These are phyloP conservation scores for Rhynchosporium secalis DNA, from an alignment of 2,329 filamentous ascomycete genomes.

Conservation along the genomic window DNA sequence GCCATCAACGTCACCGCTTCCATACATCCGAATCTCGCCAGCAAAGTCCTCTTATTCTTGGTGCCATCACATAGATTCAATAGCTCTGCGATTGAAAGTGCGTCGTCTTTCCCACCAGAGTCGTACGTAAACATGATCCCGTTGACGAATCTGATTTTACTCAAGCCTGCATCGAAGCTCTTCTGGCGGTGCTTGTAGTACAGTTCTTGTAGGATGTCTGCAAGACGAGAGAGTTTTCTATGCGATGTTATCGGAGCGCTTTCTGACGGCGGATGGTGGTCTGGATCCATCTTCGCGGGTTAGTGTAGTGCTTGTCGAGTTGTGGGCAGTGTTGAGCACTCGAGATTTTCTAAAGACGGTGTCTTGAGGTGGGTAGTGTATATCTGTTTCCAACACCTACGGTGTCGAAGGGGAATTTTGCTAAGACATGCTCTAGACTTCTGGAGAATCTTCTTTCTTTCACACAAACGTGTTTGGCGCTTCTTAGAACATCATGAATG, in stretches of 20 bases:
- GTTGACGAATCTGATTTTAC: not conserved
- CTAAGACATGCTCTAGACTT: too few species aligned
- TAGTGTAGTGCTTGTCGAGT: not conserved
- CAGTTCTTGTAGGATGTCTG: not conserved
- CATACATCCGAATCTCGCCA: not conserved
- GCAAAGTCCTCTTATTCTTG: conserved; percentile 2
- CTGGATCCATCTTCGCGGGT: not conserved
- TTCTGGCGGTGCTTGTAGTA: not conserved
- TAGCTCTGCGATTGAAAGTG: not conserved
- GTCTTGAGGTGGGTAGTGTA: too few species aligned
- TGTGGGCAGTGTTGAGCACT: not conserved
- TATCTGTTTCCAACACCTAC: too few species aligned
- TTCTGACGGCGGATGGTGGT: not conserved
- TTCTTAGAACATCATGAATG: too few species aligned
- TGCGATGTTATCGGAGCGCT: not conserved
- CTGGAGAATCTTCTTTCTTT: too few species aligned
- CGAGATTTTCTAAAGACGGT: too few species aligned
- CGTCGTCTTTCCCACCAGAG: not conserved
- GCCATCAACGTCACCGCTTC: conserved; percentile 13
- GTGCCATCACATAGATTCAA: not conserved
- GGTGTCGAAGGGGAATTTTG: too few species aligned
- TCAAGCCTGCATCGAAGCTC: not conserved
- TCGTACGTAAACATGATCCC: not conserved
- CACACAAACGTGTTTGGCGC: too few species aligned
- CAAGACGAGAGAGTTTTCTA: not conserved